Conservation (phyloP, 2,329 filamentous ascomycete species). For the Aspergillus hiratsukae region DNA sequence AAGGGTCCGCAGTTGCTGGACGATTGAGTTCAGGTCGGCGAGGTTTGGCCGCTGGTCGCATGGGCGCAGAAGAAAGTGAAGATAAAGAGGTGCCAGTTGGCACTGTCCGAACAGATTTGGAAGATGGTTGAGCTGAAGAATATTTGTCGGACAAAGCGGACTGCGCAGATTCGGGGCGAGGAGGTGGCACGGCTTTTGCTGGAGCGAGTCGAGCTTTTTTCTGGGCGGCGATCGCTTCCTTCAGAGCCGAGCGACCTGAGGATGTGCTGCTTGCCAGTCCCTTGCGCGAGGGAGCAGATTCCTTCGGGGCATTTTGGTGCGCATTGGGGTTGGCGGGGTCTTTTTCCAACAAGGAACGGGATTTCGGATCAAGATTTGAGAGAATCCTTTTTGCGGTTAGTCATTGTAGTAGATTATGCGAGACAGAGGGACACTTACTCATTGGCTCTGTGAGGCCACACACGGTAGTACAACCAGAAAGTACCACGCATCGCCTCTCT, state of each 20-base stretch:
- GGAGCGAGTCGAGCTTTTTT: slow-evolving; percentile 55
- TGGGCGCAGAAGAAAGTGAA: slow-evolving; percentile 56
- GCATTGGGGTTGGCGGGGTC: slow-evolving; percentile 67
- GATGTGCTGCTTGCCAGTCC: slow-evolving; percentile 14
- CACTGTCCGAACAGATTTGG: slow-evolving; percentile 29
- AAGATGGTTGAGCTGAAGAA: slow-evolving; percentile 32
- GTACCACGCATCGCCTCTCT: slow-evolving; percentile 79
- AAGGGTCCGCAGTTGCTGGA: slow-evolving; percentile 33
- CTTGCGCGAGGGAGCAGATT: slow-evolving; percentile 15
- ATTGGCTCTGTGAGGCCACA: slow-evolving; percentile 76
- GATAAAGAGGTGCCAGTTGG: slow-evolving; percentile 34
- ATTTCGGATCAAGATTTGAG: slow-evolving; percentile 69
- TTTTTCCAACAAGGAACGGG: slow-evolving; percentile 74
- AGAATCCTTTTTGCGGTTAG: slow-evolving; percentile 59
- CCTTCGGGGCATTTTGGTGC: slow-evolving; percentile 13
- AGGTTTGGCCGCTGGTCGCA: slow-evolving; percentile 44
- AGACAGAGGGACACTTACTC: slow-evolving; percentile 48
- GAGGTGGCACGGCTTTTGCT: slow-evolving; percentile 38
- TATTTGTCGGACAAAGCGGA: slow-evolving; percentile 45
- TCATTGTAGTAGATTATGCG: slow-evolving; percentile 14
- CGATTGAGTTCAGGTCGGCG: slow-evolving; percentile 35
- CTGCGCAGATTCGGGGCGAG: slow-evolving; percentile 56
- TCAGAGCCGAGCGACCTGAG: slow-evolving; percentile 54
- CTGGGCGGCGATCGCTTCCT: slow-evolving; percentile 79
- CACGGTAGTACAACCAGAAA: slow-evolving; percentile 75